Evolutionary conservation across 371 early-diverging fungal species (phyloP).

Genomic region (Thermomucor indicae-seudaticae): DNA sequence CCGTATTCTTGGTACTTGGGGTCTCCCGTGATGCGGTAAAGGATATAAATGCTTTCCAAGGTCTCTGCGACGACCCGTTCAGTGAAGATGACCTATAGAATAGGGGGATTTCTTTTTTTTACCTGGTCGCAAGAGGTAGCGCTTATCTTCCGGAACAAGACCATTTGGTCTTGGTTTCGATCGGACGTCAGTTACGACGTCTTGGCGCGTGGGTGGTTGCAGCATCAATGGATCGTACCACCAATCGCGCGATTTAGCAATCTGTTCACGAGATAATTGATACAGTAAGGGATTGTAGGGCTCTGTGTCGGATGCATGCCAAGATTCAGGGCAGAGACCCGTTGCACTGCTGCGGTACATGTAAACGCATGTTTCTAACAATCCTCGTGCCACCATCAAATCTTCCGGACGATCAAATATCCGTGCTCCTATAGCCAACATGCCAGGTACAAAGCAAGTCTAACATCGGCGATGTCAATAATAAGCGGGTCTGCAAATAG

Average conservation of each 20-base stretch:
- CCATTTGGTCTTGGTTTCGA: too few species aligned
- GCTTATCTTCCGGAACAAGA: slow-evolving; percentile 2
- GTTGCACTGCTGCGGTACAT: slow-evolving; percentile 52
- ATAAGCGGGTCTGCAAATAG: slow-evolving; percentile 48
- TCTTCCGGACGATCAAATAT: slow-evolving; percentile 46
- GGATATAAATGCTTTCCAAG: slow-evolving; percentile 70
- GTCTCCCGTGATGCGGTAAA: slow-evolving; percentile 74
- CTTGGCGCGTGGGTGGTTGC: neutral
- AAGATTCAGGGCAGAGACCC: slow-evolving; percentile 56
- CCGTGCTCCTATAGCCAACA: slow-evolving; percentile 61
- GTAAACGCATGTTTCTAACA: slow-evolving; percentile 58
- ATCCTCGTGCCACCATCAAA: slow-evolving; percentile 36
- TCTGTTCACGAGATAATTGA: slow-evolving; percentile 13
- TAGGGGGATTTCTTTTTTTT: neutral
- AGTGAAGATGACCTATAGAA: too few species aligned
- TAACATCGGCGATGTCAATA: slow-evolving; percentile 52
- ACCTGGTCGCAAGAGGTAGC: slow-evolving; percentile 26
- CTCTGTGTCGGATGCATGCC: slow-evolving; percentile 13
- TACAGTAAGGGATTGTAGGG: slow-evolving; percentile 33
- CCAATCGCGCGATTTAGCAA: slow-evolving; percentile 20
- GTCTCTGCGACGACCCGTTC: slow-evolving; percentile 68
- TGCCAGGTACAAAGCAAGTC: slow-evolving; percentile 73
- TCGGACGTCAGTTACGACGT: too few species aligned
- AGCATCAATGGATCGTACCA: slow-evolving; percentile 16
- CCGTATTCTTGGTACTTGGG: slow-evolving; percentile 71